phyloP scores from a whole-genome alignment of 2,329 filamentous ascomycete species.

The Clarireedia paspali region DNA sequence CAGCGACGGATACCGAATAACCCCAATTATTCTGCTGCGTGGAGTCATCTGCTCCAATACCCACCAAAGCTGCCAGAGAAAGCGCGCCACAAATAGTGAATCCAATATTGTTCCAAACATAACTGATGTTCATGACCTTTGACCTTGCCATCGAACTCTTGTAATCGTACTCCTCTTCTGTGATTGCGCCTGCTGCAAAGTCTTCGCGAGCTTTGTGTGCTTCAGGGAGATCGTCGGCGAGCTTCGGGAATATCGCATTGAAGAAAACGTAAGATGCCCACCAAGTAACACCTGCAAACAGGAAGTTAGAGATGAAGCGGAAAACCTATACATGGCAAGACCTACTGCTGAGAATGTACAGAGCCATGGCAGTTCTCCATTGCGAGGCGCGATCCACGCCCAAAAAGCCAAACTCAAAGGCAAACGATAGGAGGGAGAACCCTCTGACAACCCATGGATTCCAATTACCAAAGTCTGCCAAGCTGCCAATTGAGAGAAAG shows the following conservation, averaged over 20 bases:
- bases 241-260: conserved; percentile 28
- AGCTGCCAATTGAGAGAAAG: conserved; percentile 24
- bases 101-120: conserved; percentile 27
- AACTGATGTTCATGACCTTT: conserved; percentile 28
- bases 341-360: conserved; percentile 28
- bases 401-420: conserved; percentile 28
- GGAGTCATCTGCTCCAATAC: conserved; percentile 22
- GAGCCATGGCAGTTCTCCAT: conserved; percentile 27
- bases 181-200: conserved; percentile 18
- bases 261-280: conserved; percentile 30
- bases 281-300: conserved; percentile 22
- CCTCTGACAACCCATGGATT: conserved; percentile 27
- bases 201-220: conserved; percentile 19
- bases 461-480: conserved; percentile 29
- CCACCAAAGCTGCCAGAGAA: conserved; percentile 22
- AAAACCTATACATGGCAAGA: neutral
- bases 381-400: conserved; percentile 21
- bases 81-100: conserved; percentile 25
- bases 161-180: conserved; percentile 22
- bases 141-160: conserved; percentile 25
- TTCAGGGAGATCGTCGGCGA: conserved; percentile 27
- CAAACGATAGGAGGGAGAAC: conserved; percentile 26
- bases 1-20: conserved; percentile 26
- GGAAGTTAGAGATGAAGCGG: neutral
- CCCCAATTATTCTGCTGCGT: conserved; percentile 25